phyloP scores from a whole-genome alignment of 139 green algal species.

The Picochlorum costavermella region DNA sequence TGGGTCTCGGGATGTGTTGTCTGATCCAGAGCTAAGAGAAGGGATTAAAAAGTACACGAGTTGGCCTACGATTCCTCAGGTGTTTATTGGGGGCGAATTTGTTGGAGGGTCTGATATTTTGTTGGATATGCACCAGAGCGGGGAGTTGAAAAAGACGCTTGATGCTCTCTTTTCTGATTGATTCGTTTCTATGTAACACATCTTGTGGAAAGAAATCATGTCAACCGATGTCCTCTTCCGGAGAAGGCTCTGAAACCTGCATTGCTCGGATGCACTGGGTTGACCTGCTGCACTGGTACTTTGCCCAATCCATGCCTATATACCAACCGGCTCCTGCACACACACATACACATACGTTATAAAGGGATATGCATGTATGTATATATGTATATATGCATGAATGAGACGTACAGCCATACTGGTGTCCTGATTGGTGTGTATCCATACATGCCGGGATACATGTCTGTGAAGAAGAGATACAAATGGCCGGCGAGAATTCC shows the following conservation, averaged over 20 bases:
- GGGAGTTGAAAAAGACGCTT: conserved; percentile 71
- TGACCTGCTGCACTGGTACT: conserved; percentile 17
- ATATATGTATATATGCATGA: background rate
- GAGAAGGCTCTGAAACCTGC: conserved; percentile 28
- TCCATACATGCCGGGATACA: conserved; percentile 35
- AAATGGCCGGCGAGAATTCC: conserved; percentile 53
- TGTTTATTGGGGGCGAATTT: conserved; percentile 94
- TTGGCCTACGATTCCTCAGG: conserved; percentile 95
- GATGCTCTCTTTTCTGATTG: conserved; percentile 10
- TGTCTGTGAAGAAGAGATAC: conserved; percentile 22
- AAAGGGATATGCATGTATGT: background rate
- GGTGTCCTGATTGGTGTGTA: conserved; percentile 27
- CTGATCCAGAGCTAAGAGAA: conserved; percentile 71
- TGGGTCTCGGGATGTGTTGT: conserved; percentile 77
- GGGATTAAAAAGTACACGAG: conserved; percentile 87
- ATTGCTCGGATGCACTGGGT: conserved; percentile 12
- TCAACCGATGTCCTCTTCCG: conserved; percentile 25
- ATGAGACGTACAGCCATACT: conserved; percentile 14
- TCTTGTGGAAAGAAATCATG: conserved; percentile 8
- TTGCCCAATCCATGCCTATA: background rate
- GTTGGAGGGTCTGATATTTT: conserved; percentile 91
- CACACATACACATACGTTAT: background rate
- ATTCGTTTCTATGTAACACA: conserved; percentile 5
- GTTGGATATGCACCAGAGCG: conserved; percentile 83
- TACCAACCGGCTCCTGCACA: background rate